Conservation (phyloP, 768 basidiomycete species). For the Rhodosporidiobolus sp. region DNA sequence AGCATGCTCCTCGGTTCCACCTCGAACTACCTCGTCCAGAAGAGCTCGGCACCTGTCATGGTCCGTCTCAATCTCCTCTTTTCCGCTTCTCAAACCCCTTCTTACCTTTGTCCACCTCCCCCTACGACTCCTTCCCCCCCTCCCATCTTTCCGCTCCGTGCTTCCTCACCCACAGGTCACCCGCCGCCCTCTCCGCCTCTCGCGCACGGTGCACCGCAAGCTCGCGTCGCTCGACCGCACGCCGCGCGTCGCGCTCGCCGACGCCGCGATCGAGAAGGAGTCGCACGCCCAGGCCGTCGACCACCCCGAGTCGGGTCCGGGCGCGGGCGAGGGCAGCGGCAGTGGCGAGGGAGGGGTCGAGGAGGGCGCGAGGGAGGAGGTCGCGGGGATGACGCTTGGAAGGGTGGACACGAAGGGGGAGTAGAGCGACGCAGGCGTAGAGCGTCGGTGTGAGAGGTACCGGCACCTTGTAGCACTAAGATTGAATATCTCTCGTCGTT, state of each 20-base stretch:
- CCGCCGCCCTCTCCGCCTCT: conserved; percentile 37
- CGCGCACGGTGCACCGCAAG: conserved; percentile 35
- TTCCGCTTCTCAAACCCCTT: not conserved
- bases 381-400: not conserved
- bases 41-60: conserved; percentile 36
- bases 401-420: not conserved
- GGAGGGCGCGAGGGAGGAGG: not conserved
- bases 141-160: not conserved
- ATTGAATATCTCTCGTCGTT: too few species aligned
- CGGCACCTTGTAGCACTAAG: too few species aligned
- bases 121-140: not conserved
- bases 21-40: conserved; percentile 43
- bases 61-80: not conserved
- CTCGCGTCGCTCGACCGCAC: conserved; percentile 37
- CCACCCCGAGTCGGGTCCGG: conserved; percentile 8
- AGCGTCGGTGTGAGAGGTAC: too few species aligned
- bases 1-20: conserved; percentile 43
- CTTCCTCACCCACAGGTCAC: conserved; percentile 31
- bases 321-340: conserved; percentile 1
- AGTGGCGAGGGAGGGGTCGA: not conserved
- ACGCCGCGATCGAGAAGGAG: conserved; percentile 41
- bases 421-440: not conserved
- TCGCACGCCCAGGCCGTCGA: conserved; percentile 34
- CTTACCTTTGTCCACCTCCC: not conserved
- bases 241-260: conserved; percentile 32